phyloP scores from a whole-genome alignment of 352 stramenopile genomes.

The Pythium folliculosum region DNA sequence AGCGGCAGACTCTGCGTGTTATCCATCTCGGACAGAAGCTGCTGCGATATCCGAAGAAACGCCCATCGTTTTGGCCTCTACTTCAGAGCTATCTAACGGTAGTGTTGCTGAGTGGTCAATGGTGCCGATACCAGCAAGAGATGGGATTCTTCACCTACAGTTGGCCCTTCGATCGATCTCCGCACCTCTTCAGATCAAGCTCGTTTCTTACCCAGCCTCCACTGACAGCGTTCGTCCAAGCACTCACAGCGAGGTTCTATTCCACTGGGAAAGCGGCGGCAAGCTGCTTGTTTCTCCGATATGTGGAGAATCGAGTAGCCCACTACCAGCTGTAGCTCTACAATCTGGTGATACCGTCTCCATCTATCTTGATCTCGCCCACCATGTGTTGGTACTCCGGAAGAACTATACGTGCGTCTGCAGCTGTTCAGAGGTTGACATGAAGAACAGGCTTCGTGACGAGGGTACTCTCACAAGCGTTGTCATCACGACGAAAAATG shows the following conservation, averaged over 20 bases:
- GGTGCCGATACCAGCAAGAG: background rate
- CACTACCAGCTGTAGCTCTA: constrained; percentile 11
- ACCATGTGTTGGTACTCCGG: constrained; percentile 10
- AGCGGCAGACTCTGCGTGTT: constrained; percentile 42
- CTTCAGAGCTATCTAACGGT: background rate
- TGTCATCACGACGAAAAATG: background rate
- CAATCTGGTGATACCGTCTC: constrained; percentile 42
- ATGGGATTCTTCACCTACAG: background rate
- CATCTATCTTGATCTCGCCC: constrained; percentile 11
- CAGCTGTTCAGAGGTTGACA: background rate
- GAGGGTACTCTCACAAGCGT: background rate
- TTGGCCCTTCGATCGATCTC: constrained; percentile 6
- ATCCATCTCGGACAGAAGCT: constrained; percentile 25
- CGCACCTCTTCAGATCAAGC: background rate
- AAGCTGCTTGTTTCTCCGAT: background rate
- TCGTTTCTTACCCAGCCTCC: background rate
- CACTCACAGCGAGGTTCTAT: background rate
- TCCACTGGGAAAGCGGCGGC: constrained; percentile 14
- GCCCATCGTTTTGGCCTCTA: background rate
- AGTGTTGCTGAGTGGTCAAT: constrained; percentile 7
- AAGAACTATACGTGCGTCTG: constrained; percentile 16
- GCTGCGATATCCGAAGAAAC: background rate
- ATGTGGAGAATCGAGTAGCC: background rate
- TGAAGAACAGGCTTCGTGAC: background rate
- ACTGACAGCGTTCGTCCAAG: background rate